These are phyloP conservation scores for Hypoxylon sp. DNA, from an alignment of 2,329 filamentous ascomycete genomes.

Conservation along the genomic window DNA sequence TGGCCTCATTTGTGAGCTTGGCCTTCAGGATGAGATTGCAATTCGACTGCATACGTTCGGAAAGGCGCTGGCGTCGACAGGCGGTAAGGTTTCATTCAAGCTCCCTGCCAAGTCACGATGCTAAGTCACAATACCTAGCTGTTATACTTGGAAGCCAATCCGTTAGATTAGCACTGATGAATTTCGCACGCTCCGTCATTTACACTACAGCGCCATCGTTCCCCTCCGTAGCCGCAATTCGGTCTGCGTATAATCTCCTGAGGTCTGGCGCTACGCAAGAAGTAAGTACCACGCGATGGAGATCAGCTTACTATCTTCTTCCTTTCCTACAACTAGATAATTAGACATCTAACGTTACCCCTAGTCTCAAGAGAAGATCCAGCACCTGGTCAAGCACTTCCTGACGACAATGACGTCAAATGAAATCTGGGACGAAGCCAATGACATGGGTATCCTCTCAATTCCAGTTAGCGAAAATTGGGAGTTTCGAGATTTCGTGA, in stretches of 20 bases:
- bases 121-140: constrained; percentile 36
- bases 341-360: constrained; percentile 10
- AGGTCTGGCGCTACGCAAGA: constrained; percentile 56
- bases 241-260: constrained; percentile 52
- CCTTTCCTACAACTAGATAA: neutral
- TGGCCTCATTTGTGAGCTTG: constrained; percentile 65
- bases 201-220: constrained; percentile 62
- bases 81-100: constrained; percentile 19
- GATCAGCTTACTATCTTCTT: neutral
- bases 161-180: constrained; percentile 36
- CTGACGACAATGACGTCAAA: constrained; percentile 49
- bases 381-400: constrained; percentile 51
- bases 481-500: constrained; percentile 44
- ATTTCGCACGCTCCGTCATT: constrained; percentile 57
- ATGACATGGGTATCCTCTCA: constrained; percentile 49
- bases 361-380: constrained; percentile 44
- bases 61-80: constrained; percentile 59
- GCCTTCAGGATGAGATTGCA: constrained; percentile 65
- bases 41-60: constrained; percentile 67
- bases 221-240: constrained; percentile 58
- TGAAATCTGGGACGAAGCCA: constrained; percentile 48
- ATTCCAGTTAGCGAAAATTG: constrained; percentile 52
- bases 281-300: constrained; percentile 13
- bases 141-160: constrained; percentile 42
- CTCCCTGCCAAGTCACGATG: neutral